These are phyloP conservation scores for Kluyveromyces aestuarii DNA, from an alignment of 805 yeast species.

Conservation along the genomic window DNA sequence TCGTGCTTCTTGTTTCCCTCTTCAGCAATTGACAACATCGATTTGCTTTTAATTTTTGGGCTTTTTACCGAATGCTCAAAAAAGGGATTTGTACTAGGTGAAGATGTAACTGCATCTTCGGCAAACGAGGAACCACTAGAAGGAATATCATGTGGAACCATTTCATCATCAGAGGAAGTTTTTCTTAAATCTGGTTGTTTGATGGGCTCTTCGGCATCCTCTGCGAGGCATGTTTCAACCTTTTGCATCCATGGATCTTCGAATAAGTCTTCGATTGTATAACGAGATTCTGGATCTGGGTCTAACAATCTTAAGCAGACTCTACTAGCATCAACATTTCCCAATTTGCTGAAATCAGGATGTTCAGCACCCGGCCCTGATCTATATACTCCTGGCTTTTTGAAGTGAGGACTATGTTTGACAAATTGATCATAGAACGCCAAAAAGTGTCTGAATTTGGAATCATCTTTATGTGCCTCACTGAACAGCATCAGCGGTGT, in stretches of 20 bases:
- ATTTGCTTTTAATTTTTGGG: conserved; percentile 12
- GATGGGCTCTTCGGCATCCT: conserved; percentile 12
- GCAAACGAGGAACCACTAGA: conserved; percentile 6
- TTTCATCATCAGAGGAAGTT: conserved; percentile 9
- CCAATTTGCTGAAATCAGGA: conserved; percentile 55
- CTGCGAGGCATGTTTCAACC: conserved; percentile 45
- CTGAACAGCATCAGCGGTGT: conserved; percentile 54
- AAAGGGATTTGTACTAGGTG: conserved; percentile 10
- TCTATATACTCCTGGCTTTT: conserved; percentile 33
- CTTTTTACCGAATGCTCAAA: conserved; percentile 1
- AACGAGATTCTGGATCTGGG: conserved; percentile 46
- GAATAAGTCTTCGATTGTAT: conserved; percentile 44
- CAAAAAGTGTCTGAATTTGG: conserved; percentile 48
- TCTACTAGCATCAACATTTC: conserved; percentile 52
- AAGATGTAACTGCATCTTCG: conserved; percentile 5
- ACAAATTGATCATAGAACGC: conserved; percentile 36
- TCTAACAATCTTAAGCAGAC: conserved; percentile 69
- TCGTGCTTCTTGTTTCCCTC: neutral
- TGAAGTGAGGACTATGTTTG: conserved; percentile 38
- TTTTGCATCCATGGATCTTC: conserved; percentile 55
- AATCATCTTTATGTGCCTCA: conserved; percentile 38
- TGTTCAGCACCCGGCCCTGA: conserved; percentile 67
- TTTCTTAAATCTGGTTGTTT: conserved; percentile 20
- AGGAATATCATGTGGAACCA: conserved; percentile 3
- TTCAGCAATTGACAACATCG: conserved; percentile 22